Conservation (phyloP, 805 yeast species). For the Lipomyces starkeyi region DNA sequence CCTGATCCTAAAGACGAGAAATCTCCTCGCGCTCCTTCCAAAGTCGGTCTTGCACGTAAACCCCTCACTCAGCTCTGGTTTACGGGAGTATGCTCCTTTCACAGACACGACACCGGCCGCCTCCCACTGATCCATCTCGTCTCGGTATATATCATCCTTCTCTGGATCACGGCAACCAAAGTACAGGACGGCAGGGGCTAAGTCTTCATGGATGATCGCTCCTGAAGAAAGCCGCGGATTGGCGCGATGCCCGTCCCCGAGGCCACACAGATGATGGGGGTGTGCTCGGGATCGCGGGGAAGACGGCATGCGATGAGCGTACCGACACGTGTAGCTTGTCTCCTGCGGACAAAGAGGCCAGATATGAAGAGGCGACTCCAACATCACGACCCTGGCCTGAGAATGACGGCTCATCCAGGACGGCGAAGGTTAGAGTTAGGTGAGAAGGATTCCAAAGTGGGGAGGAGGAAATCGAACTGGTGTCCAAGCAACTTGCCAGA, state of each 20-base stretch:
- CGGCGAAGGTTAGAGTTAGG: not conserved
- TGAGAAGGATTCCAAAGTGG: constrained; percentile 4
- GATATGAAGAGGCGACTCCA: not conserved
- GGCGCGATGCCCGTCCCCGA: constrained; percentile 8
- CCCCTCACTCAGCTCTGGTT: too few species aligned
- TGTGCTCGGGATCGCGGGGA: not conserved
- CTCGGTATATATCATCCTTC: not conserved
- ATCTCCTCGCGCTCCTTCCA: not conserved
- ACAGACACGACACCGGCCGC: not conserved
- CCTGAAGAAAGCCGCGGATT: constrained; percentile 3
- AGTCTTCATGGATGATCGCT: not conserved
- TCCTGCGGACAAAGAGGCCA: not conserved
- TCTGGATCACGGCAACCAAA: constrained; percentile 6
- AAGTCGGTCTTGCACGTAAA: constrained; percentile 3
- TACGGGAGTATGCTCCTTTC: not conserved
- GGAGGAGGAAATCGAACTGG: constrained; percentile 8
- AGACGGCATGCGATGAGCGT: constrained; percentile 1
- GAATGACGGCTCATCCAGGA: not conserved
- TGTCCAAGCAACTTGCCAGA: too few species aligned
- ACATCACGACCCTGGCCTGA: not conserved
- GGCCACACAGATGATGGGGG: constrained; percentile 4
- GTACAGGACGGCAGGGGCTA: not conserved
- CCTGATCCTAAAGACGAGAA: not conserved
- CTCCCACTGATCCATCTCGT: constrained; percentile 3
- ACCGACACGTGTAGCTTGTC: constrained; percentile 6